Conservation (phyloP, 495 filamentous ascomycete species). For the Aspergillus olivimuriae region DNA sequence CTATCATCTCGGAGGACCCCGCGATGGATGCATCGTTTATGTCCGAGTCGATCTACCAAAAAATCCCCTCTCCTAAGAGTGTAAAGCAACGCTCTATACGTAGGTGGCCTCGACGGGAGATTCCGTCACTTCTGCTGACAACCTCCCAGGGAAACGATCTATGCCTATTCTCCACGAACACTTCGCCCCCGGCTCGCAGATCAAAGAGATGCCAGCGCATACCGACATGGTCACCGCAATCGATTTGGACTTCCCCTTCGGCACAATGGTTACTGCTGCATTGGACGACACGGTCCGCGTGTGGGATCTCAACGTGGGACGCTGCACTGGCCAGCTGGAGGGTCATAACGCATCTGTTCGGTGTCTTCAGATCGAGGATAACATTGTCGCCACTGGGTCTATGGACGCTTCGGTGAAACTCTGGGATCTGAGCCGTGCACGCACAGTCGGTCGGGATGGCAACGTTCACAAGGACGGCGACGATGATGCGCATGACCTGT, state of each 20-base stretch:
- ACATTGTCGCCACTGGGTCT: constrained; percentile 89
- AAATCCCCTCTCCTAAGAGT: constrained; percentile 63
- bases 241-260: constrained; percentile 95
- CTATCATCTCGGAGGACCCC: constrained; percentile 45
- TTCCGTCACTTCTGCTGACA: not conserved
- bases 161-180: constrained; percentile 97
- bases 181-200: constrained; percentile 82
- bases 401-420: constrained; percentile 93
- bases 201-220: constrained; percentile 83
- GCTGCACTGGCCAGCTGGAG: constrained; percentile 84
- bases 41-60: constrained; percentile 96
- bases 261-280: constrained; percentile 89
- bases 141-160: constrained; percentile 56
- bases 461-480: constrained; percentile 58
- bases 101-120: constrained; percentile 7
- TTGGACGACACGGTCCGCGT: constrained; percentile 95
- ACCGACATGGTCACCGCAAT: constrained; percentile 82
- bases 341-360: constrained; percentile 94
- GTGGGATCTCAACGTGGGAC: constrained; percentile 90
- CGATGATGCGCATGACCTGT: constrained; percentile 44
- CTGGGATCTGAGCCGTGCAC: constrained; percentile 79
- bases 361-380: constrained; percentile 90
- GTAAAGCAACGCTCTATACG: constrained; percentile 61
- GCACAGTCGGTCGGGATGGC: constrained; percentile 51
- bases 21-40: constrained; percentile 72